Evolutionary conservation across 257 asterid genomes (phyloP), one percentile per base, ranked within the genome.

Genomic region (Nicotiana otophora): DNA sequence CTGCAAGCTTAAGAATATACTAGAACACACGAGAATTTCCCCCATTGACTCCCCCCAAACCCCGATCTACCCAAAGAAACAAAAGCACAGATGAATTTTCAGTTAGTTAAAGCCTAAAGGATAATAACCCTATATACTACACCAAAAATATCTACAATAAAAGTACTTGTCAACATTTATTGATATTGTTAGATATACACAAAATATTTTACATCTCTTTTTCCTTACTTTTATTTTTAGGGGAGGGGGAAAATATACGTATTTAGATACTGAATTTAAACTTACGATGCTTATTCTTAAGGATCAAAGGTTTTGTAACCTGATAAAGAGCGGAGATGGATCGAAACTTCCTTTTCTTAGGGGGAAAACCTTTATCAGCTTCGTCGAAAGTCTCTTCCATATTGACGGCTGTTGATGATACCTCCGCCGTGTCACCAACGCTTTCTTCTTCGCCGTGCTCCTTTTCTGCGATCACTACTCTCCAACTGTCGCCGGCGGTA

Each of bases 391-490:
- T 61, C 15, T 77, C 88, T 10, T 42, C 87, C 11, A 69, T 23
- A 55, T 51, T 80, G 28, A 28, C 23, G 28, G 30, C 61, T 26
- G 82, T 4, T 11, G 82, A 61, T 31, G 91, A 89, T 84, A 91
- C 85, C 31, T 91, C 93, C 58, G 82, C 85, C 5, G 86, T 83
- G 69, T 90, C 89, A 5, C 87, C 92, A 15, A 86, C 87, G 91
- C 92, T 89, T 34, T 86, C 90, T 20, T 88, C 90, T 20, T 60
- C 83, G 62, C 66, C 74, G 57, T 87, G 84, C 34, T 85, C 81
- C 55, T n/a, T 55, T 28, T 9, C 80, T 19, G 2, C 39, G 23
- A 82, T 66, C 31, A 42, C 72, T 26, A 17, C 42, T 63, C 48
- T 61, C 36, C 42, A 79, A 58, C 61, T 79, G 39, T 58, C 58